Percentiles rank a stretch among this genome's conserved stretches.
These are phyloP conservation scores for Juncus effusus DNA, from an alignment of 176 grass and related monocot genomes.

Conservation along the genomic window DNA sequence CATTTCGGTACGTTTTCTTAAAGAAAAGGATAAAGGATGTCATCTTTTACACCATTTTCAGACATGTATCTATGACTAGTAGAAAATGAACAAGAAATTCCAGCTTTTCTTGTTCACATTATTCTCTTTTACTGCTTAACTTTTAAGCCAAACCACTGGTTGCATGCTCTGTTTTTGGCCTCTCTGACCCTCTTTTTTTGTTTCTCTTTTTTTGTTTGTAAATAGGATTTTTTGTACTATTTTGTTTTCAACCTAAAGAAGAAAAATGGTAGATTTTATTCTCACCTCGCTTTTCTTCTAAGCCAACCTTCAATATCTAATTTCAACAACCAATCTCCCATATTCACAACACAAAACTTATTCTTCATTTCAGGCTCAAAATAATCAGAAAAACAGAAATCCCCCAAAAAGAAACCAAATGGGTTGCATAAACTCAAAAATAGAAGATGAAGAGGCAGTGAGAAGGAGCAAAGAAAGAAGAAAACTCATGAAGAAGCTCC, in stretches of 20 bases:
- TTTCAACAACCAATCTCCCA: conserved; percentile 20
- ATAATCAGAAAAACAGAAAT: conserved; percentile 1
- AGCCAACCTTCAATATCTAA: conserved; percentile 16
- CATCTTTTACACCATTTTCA: conserved; percentile 23
- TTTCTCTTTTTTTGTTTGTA: not conserved
- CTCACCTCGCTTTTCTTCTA: conserved; percentile 27
- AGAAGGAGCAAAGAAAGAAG: conserved; percentile 79
- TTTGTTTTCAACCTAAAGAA: conserved; percentile 19
- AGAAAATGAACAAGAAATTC: conserved; percentile 2
- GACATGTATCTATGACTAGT: not conserved
- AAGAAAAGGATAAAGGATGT: too few species aligned
- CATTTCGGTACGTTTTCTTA: too few species aligned
- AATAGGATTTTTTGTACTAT: conserved; percentile 1
- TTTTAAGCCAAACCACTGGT: conserved; percentile 33
- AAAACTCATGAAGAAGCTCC: conserved; percentile 83
- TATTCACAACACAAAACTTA: not conserved
- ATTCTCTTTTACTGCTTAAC: conserved; percentile 24
- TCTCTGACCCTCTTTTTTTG: conserved; percentile 6
- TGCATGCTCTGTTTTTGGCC: conserved; percentile 8
- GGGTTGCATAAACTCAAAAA: conserved; percentile 74
- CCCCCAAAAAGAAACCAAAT: conserved; percentile 35
- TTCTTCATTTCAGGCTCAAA: conserved; percentile 8
- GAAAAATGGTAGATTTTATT: conserved; percentile 16
- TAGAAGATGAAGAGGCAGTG: conserved; percentile 75
- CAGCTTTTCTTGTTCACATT: conserved; percentile 18